Evolutionary conservation across 2,329 filamentous ascomycete genomes (phyloP).

Genomic region (Aspergillus proliferans): DNA sequence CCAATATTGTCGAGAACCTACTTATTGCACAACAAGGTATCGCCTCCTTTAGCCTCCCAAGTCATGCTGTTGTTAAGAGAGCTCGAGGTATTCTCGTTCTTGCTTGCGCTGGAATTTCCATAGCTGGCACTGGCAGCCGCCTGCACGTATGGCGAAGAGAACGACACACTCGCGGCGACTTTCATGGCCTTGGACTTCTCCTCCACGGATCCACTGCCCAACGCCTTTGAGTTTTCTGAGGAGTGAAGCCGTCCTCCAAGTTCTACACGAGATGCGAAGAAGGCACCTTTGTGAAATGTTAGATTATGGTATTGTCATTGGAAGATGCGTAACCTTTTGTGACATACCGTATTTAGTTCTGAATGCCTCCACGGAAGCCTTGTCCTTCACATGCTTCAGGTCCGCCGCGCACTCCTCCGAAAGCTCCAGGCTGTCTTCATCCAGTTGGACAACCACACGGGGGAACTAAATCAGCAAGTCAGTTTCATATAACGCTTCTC

Average conservation of each 20-base stretch:
- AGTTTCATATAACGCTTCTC: not conserved
- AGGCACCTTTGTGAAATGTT: not conserved
- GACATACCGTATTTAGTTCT: conserved; percentile 2
- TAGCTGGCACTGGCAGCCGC: conserved; percentile 2
- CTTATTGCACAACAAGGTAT: conserved; percentile 8
- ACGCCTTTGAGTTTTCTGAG: conserved; percentile 1
- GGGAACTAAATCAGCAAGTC: conserved; percentile 1
- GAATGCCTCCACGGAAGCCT: not conserved
- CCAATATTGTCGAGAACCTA: not conserved
- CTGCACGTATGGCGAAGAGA: conserved; percentile 3
- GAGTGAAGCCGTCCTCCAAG: conserved; percentile 5
- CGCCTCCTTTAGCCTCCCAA: conserved; percentile 7
- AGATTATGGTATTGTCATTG: not conserved
- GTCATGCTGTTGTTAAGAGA: not conserved
- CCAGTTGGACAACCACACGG: conserved; percentile 3
- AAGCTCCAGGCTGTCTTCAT: conserved; percentile 3
- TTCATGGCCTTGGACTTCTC: conserved; percentile 2
- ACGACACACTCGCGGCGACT: conserved; percentile 1
- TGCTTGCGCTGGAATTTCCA: not conserved
- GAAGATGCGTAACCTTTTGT: no score
- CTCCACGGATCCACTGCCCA: not conserved
- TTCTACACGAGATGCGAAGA: conserved; percentile 3
- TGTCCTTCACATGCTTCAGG: not conserved
- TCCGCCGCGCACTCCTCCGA: conserved; percentile 4
- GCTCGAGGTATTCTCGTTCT: not conserved